Percentiles rank a stretch among this genome's conserved stretches.
Conservation (phyloP, 108 stramenopile genomes). For the Nitzschia sp. region DNA sequence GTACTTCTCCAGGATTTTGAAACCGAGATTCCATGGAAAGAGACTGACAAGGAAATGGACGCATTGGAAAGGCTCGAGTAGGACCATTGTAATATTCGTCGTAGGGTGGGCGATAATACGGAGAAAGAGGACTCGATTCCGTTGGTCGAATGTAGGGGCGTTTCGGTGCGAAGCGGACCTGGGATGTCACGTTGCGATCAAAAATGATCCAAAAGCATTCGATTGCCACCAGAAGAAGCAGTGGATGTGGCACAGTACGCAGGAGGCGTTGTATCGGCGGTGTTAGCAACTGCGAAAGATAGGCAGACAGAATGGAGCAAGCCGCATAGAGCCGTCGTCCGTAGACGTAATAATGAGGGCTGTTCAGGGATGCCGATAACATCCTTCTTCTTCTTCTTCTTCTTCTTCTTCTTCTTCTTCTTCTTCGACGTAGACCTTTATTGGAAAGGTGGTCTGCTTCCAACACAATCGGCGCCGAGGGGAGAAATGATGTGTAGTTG, state of each 20-base stretch:
- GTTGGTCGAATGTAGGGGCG: constrained; percentile 12
- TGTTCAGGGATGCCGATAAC: too few species aligned
- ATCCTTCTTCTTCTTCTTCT: too few species aligned
- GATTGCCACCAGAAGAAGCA: constrained; percentile 6
- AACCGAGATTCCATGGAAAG: not conserved
- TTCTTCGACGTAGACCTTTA: too few species aligned
- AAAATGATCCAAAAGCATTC: constrained; percentile 32
- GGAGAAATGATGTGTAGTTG: too few species aligned
- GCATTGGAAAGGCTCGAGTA: constrained; percentile 26
- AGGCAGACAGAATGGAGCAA: too few species aligned
- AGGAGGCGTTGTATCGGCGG: not conserved
- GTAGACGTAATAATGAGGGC: too few species aligned
- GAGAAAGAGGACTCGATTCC: constrained; percentile 33
- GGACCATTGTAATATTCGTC: constrained; percentile 26
- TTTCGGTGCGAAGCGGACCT: not conserved
- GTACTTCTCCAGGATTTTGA: constrained; percentile 9
- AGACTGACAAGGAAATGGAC: constrained; percentile 30
- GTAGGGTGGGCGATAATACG: constrained; percentile 15
- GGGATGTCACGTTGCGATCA: constrained; percentile 20
- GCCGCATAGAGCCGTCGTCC: too few species aligned
- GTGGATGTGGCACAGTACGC: not conserved
- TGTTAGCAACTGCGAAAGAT: too few species aligned
- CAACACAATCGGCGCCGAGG: too few species aligned
- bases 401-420: too few species aligned
- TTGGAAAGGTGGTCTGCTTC: too few species aligned